A percentile compares a stretch with the other conserved stretches of the same genome.
Evolutionary conservation across 768 basidiomycete genomes (phyloP).

Genomic region (Lenzites betulinus): DNA sequence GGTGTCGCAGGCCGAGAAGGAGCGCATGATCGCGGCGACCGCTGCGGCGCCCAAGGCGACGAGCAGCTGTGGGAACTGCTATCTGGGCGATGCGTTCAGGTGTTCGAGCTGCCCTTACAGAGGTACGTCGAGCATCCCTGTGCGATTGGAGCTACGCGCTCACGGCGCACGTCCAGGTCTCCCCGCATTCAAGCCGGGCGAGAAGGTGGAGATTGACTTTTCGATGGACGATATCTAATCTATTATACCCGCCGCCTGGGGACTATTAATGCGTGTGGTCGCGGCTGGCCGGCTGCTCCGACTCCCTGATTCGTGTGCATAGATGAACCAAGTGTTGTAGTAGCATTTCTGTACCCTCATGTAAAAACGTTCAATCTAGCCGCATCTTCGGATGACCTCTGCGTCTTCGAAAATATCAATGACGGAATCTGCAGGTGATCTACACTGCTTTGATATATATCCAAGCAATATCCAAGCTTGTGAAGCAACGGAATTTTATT

Average conservation of each 20-base stretch:
- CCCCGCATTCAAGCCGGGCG: slow-evolving; percentile 97
- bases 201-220: slow-evolving; percentile 92
- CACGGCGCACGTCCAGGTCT: slow-evolving; percentile 58
- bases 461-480: too few species aligned
- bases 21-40: slow-evolving; percentile 64
- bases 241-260: slow-evolving; percentile 5
- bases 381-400: too few species aligned
- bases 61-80: slow-evolving; percentile 97
- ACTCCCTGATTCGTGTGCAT: background rate
- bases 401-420: too few species aligned
- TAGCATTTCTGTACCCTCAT: slow-evolving; percentile 15
- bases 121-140: slow-evolving; percentile 40
- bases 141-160: background rate
- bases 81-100: slow-evolving; percentile 96
- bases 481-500: too few species aligned
- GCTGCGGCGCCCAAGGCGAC: slow-evolving; percentile 83
- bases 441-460: too few species aligned
- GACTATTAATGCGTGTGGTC: background rate
- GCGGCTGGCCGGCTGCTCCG: background rate
- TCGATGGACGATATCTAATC: slow-evolving; percentile 82
- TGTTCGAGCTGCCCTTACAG: slow-evolving; percentile 96
- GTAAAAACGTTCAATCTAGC: background rate
- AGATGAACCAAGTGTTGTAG: slow-evolving; percentile 15
- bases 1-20: slow-evolving; percentile 61
- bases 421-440: background rate